Evolutionary conservation across 257 asterid genomes (phyloP).

Genomic region (Solanum acaule): DNA sequence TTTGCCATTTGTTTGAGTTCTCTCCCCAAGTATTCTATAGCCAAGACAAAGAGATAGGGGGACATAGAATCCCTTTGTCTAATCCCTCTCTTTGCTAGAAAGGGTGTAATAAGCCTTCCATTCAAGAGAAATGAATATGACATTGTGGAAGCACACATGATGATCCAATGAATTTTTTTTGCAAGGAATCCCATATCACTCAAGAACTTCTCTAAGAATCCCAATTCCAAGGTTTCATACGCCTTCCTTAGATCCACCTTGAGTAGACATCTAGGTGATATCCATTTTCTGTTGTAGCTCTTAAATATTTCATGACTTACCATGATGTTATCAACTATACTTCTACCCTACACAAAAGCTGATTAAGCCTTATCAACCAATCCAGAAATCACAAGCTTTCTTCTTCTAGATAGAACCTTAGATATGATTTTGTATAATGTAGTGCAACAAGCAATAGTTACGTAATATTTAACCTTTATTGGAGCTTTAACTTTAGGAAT

Average conservation of each 20-base stretch:
- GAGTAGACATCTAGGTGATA: not conserved
- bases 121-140: not conserved
- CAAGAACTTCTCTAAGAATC: not conserved
- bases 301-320: not conserved
- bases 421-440: no score
- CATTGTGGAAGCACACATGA: not conserved
- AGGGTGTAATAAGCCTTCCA: no score
- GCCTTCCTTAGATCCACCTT: not conserved
- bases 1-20: not conserved
- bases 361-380: not conserved
- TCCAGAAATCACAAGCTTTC: no score
- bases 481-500: no score
- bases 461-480: no score
- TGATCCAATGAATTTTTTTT: not conserved
- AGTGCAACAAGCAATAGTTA: no score
- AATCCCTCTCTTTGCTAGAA: no score
- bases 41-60: not conserved
- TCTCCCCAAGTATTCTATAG: not conserved
- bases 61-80: not conserved
- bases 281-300: no score
- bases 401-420: no score
- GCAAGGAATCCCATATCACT: not conserved
- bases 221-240: not conserved
- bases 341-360: not conserved
- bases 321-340: not conserved